A percentile compares a stretch with the other conserved stretches of the same genome.
These are phyloP conservation scores for Agaricus subrufescens DNA, from an alignment of 768 basidiomycete genomes.

Conservation along the genomic window DNA sequence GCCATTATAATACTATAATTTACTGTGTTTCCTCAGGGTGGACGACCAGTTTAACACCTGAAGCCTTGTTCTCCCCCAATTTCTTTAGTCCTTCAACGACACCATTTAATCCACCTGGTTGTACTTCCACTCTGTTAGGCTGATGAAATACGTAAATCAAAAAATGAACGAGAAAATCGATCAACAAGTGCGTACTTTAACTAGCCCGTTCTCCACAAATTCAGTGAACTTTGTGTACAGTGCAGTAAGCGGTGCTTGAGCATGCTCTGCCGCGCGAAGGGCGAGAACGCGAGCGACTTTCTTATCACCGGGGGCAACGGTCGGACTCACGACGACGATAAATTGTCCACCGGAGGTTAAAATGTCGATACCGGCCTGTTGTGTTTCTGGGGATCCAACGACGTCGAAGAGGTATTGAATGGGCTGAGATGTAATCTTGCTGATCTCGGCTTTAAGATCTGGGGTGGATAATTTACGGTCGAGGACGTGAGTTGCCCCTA, in stretches of 20 bases:
- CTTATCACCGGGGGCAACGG: slow-evolving; percentile 18
- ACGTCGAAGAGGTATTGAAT: slow-evolving; percentile 23
- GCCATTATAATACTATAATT: too few relatives aligned
- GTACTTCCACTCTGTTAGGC: slow-evolving; percentile 36
- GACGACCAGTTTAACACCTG: slow-evolving; percentile 38
- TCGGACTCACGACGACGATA: slow-evolving; percentile 26
- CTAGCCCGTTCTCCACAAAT: slow-evolving; percentile 14
- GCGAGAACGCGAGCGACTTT: slow-evolving; percentile 9
- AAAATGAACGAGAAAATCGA: neutral
- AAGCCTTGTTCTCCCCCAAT: slow-evolving; percentile 33
- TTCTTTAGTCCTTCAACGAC: slow-evolving; percentile 37
- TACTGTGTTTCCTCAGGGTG: slow-evolving; percentile 19
- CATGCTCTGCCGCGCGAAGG: slow-evolving; percentile 8
- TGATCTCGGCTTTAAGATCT: slow-evolving; percentile 16
- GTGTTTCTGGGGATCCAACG: slow-evolving; percentile 18
- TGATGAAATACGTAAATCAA: slow-evolving; percentile 11
- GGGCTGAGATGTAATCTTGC: slow-evolving; percentile 18
- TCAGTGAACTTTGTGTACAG: slow-evolving; percentile 16
- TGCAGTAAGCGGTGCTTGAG: slow-evolving; percentile 11
- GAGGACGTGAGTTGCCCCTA: slow-evolving; percentile 38
- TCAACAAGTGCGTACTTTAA: slow-evolving; percentile 13
- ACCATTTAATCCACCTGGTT: slow-evolving; percentile 38
- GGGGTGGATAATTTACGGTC: slow-evolving; percentile 18
- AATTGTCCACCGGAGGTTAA: slow-evolving; percentile 28
- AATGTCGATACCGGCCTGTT: slow-evolving; percentile 19